Evolutionary conservation across 805 yeast genomes (phyloP), one percentile per base, ranked within the genome.

Genomic region (Kazachstania psychrophila): DNA sequence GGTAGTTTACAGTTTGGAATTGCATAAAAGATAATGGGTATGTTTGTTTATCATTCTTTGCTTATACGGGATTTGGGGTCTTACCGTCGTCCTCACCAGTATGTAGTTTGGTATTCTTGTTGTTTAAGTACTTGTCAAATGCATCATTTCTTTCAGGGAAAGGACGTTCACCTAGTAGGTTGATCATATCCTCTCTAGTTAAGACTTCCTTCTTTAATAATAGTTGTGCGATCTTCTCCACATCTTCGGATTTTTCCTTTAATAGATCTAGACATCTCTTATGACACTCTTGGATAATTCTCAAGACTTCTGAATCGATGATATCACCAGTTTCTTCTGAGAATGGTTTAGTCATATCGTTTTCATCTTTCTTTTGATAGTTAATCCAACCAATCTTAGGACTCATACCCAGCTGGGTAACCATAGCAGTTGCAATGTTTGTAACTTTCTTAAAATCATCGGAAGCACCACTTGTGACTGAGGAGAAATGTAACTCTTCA

Each of bases 401-500:
- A 5, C 89, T 78, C 98, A 92, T 92, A 37, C 99, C 99, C 52
- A 86, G 72, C 44, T 78, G 75, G 31, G 89, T 73, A 17, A 94
- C 95, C 98, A 92, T 92, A 19, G 81, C 75, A 33, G 79, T 82
- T 1, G 97, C 97, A 74, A 92, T 85, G 40, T 77, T 77, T 0
- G 97, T 89, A 16, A 92, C 95, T 60, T 92, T 92, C 58, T 89
- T 85, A 68, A 92, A 88, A 60, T 92, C 99, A 54, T 92, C 96
- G 16, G 87, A 77, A 0, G 96, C 98, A 40, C 99, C 98, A 38
- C 94, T 78, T 6, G 97, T 88, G 8, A 92, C 94, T n/a, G 88
- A 76, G 14, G 75, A 71, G 55, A 92, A 92, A 57, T 89, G 87
- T 33, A 92, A 62, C 62, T 94, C 98, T 62, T 92, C 99, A 26